phyloP scores from a whole-genome alignment of 2,329 filamentous ascomycete genomes.

The Aspergillus sp. region DNA sequence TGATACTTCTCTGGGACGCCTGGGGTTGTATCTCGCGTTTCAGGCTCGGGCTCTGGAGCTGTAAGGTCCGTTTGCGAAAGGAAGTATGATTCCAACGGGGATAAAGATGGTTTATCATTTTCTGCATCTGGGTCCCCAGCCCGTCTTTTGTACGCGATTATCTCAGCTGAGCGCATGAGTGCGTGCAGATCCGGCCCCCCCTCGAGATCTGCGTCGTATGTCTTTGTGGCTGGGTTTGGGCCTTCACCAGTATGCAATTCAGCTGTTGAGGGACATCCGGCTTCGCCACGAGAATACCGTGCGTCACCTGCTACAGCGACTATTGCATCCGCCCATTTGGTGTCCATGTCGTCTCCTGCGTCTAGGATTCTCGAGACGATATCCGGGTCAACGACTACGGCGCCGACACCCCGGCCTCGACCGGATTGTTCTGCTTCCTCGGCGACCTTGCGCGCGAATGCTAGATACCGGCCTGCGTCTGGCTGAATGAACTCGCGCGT shows the following conservation, averaged over 20 bases:
- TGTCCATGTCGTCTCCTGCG: slow-evolving; percentile 24
- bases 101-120: slow-evolving; percentile 17
- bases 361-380: slow-evolving; percentile 28
- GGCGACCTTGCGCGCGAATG: slow-evolving; percentile 40
- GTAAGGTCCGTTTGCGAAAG: slow-evolving; percentile 41
- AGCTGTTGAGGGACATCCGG: slow-evolving; percentile 22
- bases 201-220: slow-evolving; percentile 37
- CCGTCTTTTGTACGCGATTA: slow-evolving; percentile 43
- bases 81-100: slow-evolving; percentile 35
- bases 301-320: slow-evolving; percentile 47
- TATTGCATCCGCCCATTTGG: slow-evolving; percentile 35
- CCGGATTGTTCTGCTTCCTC: slow-evolving; percentile 37
- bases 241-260: slow-evolving; percentile 19
- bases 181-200: slow-evolving; percentile 48
- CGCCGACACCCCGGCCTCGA: slow-evolving; percentile 42
- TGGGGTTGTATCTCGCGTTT: slow-evolving; percentile 7
- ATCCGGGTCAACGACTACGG: slow-evolving; percentile 47
- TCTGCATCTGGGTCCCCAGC: slow-evolving; percentile 22
- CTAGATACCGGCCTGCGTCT: slow-evolving; percentile 39
- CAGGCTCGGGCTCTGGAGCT: slow-evolving; percentile 32
- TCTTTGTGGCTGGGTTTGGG: slow-evolving; percentile 25
- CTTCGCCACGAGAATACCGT: slow-evolving; percentile 36
- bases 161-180: slow-evolving; percentile 45
- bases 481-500: slow-evolving; percentile 37
- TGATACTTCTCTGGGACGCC: slow-evolving; percentile 18